These are phyloP conservation scores for Aspergillus bombycis DNA, from an alignment of 2,329 filamentous ascomycete species.

Conservation along the genomic window DNA sequence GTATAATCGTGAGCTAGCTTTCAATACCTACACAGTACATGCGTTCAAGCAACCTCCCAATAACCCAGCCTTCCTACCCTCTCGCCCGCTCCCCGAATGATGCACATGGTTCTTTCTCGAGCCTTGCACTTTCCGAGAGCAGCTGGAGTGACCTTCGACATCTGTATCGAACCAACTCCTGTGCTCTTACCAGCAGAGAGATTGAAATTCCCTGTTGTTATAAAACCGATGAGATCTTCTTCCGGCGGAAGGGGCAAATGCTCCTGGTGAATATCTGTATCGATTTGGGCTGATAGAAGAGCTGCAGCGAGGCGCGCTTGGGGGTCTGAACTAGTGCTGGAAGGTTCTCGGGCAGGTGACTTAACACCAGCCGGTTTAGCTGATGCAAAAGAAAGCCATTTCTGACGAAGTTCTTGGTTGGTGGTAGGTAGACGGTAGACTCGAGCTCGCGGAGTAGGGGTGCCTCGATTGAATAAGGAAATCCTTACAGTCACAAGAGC, in stretches of 20 bases:
- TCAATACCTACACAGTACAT: background rate
- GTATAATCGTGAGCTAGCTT: constrained; percentile 1
- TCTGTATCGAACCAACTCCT: constrained; percentile 72
- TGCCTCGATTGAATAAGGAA: constrained; percentile 69
- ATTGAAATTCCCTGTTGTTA: constrained; percentile 84
- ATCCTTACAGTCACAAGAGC: constrained; percentile 66
- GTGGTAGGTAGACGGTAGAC: constrained; percentile 80
- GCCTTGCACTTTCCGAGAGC: constrained; percentile 9
- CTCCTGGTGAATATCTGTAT: constrained; percentile 41
- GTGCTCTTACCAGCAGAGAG: constrained; percentile 74
- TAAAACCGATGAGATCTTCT: constrained; percentile 82
- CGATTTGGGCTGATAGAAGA: constrained; percentile 44
- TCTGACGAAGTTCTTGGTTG: constrained; percentile 58
- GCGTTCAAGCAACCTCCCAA: constrained; percentile 69
- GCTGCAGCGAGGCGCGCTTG: constrained; percentile 34
- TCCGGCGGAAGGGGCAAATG: constrained; percentile 67
- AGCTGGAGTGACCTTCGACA: constrained; percentile 54
- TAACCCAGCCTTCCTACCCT: constrained; percentile 74
- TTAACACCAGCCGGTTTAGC: constrained; percentile 13
- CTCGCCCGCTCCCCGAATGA: constrained; percentile 81
- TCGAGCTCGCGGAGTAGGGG: constrained; percentile 71
- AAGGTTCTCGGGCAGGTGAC: background rate
- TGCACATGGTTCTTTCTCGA: constrained; percentile 55
- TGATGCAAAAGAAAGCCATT: constrained; percentile 70
- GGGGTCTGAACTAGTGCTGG: constrained; percentile 21